Conservation (phyloP, 805 yeast genomes). For the Vanderwaltozyma tropicalis region DNA sequence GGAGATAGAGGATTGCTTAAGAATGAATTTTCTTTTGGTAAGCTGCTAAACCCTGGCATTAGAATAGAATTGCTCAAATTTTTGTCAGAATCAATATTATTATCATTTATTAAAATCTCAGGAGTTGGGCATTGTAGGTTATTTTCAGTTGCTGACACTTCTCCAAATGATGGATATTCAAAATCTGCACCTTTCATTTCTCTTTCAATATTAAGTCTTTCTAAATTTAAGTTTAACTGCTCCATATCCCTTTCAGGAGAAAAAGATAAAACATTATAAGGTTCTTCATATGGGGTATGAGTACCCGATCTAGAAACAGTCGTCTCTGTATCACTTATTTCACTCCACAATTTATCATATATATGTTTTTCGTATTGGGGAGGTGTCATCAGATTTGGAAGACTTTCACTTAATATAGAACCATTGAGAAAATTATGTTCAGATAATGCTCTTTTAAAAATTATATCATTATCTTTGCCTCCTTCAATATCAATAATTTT, state of each 20-base stretch:
- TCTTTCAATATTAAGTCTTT: constrained; percentile 12
- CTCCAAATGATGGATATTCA: neutral
- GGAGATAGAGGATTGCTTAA: constrained; percentile 21
- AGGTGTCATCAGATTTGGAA: constrained; percentile 53
- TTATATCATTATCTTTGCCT: constrained; percentile 31
- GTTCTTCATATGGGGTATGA: neutral
- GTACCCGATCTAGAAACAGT: too few relatives aligned
- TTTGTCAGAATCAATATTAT: neutral
- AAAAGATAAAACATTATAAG: neutral
- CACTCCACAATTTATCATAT: constrained; percentile 71
- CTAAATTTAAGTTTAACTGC: constrained; percentile 5
- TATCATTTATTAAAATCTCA: neutral
- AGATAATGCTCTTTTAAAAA: constrained; percentile 31
- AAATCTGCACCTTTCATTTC: neutral
- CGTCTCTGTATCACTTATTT: constrained; percentile 24
- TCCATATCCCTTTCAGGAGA: neutral
- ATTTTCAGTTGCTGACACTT: neutral
- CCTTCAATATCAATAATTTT: constrained; percentile 61
- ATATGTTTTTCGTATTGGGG: constrained; percentile 76
- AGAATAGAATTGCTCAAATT: constrained; percentile 4
- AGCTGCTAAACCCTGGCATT: constrained; percentile 46
- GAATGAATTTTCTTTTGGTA: constrained; percentile 51
- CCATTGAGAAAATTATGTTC: constrained; percentile 10
- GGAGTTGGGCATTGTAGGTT: constrained; percentile 1
- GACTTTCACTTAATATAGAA: neutral